Evolutionary conservation across 805 yeast species (phyloP).

Genomic region (Cyberlindnera meyerae): DNA sequence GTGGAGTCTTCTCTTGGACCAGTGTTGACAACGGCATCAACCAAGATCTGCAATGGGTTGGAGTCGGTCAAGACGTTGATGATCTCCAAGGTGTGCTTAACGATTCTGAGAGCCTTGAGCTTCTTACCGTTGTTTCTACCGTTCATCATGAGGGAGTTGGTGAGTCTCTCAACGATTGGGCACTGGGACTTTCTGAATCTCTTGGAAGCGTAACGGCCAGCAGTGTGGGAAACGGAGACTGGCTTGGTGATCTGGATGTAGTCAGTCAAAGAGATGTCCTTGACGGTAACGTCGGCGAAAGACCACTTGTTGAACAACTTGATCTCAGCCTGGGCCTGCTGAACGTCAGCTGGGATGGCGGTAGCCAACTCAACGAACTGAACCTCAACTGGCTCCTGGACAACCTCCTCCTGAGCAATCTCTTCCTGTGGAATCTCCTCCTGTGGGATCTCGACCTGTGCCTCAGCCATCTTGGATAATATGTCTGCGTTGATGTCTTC

Average conservation of each 20-base stretch:
- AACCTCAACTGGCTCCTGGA: conserved; percentile 78
- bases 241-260: conserved; percentile 98
- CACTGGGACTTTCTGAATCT: conserved; percentile 99
- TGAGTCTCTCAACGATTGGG: conserved; percentile 98
- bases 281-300: conserved; percentile 93
- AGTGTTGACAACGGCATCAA: conserved; percentile 98
- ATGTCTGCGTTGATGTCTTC: conserved; percentile 8
- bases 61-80: conserved; percentile 95
- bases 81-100: conserved; percentile 98
- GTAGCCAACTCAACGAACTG: conserved; percentile 86
- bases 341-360: conserved; percentile 93
- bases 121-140: conserved; percentile 99
- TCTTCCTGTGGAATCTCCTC: conserved; percentile 30
- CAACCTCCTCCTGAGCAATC: conserved; percentile 60
- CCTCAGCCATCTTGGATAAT: conserved; percentile 71
- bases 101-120: conserved; percentile 99
- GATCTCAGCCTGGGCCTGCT: conserved; percentile 92
- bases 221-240: conserved; percentile 97
- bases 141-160: conserved; percentile 99
- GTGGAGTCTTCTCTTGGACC: conserved; percentile 99
- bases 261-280: conserved; percentile 97
- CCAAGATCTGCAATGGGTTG: conserved; percentile 99
- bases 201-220: conserved; percentile 99
- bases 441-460: conserved; percentile 43
- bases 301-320: conserved; percentile 99